Conservation (phyloP, 768 basidiomycete genomes). For the Pholiota microspora region DNA sequence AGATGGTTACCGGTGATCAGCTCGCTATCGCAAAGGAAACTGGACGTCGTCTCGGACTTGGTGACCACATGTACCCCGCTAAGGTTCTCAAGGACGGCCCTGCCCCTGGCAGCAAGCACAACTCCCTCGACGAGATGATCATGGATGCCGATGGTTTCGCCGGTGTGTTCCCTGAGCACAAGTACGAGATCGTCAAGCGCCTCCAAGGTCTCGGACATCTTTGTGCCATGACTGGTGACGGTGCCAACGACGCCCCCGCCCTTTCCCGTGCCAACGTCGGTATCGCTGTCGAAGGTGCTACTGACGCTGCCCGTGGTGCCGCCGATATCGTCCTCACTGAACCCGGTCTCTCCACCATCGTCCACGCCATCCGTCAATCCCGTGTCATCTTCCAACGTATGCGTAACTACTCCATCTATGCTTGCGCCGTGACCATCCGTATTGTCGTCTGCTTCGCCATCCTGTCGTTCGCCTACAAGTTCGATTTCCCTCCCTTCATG, state of each 20-base stretch:
- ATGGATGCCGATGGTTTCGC: conserved; percentile 99
- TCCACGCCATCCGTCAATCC: conserved; percentile 97
- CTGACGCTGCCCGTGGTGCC: conserved; percentile 97
- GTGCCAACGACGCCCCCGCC: conserved; percentile 98
- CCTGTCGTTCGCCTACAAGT: conserved; percentile 93
- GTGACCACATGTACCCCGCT: conserved; percentile 99
- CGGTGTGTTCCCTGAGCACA: conserved; percentile 99
- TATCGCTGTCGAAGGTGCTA: conserved; percentile 99
- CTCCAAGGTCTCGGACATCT: conserved; percentile 94
- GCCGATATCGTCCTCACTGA: conserved; percentile 98
- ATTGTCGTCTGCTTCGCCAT: conserved; percentile 97
- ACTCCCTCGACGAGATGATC: conserved; percentile 93
- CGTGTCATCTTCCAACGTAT: conserved; percentile 99
- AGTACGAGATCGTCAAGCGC: conserved; percentile 99
- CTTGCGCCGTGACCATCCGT: conserved; percentile 95
- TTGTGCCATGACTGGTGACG: conserved; percentile 99
- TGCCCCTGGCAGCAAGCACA: conserved; percentile 79
- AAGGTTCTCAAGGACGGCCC: conserved; percentile 99
- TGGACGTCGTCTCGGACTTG: conserved; percentile 94
- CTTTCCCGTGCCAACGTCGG: conserved; percentile 98
- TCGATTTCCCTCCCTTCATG: conserved; percentile 99
- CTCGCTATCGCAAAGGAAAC: conserved; percentile 99
- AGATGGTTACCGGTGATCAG: conserved; percentile 99
- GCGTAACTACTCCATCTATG: conserved; percentile 98
- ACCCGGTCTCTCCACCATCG: conserved; percentile 98